Base-by-base conservation (phyloP, 108 stramenopile species). In the Stephanodiscus minutulus region DNA sequence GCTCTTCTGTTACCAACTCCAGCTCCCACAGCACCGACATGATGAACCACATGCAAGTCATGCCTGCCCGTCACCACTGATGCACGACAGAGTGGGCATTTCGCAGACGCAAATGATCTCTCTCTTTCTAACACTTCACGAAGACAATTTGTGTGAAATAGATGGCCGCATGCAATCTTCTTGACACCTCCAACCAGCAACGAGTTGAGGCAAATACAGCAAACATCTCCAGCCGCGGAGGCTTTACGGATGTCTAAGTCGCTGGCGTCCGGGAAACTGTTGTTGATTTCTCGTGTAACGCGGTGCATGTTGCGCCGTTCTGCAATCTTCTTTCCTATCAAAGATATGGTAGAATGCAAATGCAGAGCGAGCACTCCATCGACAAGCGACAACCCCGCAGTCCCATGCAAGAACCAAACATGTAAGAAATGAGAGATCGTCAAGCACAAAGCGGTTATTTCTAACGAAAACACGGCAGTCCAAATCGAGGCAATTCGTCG, bases 61-160 rank as follows among this genome's bases (percentile, higher is more conserved):
- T 18, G 37, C 36, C 41, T 27, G 3, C 50, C 18, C n/a, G 43
- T 29, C 29, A 88, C 18, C 46, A 92, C 33, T 0, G 77, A 78
- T 10, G 87, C 80, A 35, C 91, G 87, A 64, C 91, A 92, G 7
- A 92, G 61, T 12, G 91, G 91, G 68, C 91, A 92, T 52, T 73
- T 77, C 17, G 91, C 85, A 3, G 75, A 64, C 58, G 85, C 82
- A 22, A 92, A 48, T 10, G 82, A 87, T 52, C 85, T 77, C 12
- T 86, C 87, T 17, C 89, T 78, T 71, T 90, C 91, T 10, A 92
- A 78, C 24, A 92, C 88, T 81, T 92, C 87, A 20, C 86, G 80
- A 20, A 92, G 70, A 86, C 91, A 92, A 39, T 80, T 74, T 20
- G 89, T 84, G 65, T 92, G 91, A 66, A 84, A 90, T 24, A 92